Evolutionary conservation across 2,329 filamentous ascomycete genomes (phyloP).

Genomic region (Aaosphaeria arxii): DNA sequence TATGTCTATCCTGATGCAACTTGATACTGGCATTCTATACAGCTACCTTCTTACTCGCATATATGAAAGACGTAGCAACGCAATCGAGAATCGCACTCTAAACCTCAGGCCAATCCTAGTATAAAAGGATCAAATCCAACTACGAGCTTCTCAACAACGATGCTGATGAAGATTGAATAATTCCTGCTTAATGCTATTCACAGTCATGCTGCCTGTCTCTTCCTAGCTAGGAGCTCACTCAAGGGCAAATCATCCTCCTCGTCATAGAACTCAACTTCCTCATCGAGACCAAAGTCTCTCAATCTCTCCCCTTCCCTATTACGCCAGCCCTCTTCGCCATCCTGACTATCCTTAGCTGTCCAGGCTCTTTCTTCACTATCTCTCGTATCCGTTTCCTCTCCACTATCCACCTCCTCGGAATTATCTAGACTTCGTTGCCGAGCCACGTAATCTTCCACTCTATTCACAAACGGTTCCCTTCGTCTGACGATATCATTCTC

Average conservation of each 20-base stretch:
- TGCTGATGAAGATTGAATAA: no score
- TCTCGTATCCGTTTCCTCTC: constrained; percentile 6
- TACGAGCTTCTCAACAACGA: no score
- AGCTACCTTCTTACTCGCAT: no score
- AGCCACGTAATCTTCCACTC: constrained; percentile 24
- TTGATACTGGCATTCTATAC: no score
- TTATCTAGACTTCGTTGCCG: constrained; percentile 14
- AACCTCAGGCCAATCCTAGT: no score
- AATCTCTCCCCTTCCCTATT: constrained; percentile 74
- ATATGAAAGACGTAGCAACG: no score
- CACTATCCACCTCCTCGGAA: constrained; percentile 6
- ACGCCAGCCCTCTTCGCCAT: constrained; percentile 62
- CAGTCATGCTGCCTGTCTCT: not conserved
- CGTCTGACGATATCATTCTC: constrained; percentile 47
- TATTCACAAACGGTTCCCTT: constrained; percentile 42
- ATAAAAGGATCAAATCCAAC: no score
- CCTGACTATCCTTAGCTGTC: constrained; percentile 17
- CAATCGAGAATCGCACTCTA: no score
- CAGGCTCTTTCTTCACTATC: constrained; percentile 7
- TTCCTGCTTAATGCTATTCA: no score
- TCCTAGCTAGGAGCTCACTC: constrained; percentile 57
- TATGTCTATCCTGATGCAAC: no score
- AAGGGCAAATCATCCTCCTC: constrained; percentile 65
- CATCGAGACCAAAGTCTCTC: constrained; percentile 76
- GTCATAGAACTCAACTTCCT: constrained; percentile 65